Conservation (phyloP, 2,329 filamentous ascomycete species). For the Ophiostoma populinum region DNA sequence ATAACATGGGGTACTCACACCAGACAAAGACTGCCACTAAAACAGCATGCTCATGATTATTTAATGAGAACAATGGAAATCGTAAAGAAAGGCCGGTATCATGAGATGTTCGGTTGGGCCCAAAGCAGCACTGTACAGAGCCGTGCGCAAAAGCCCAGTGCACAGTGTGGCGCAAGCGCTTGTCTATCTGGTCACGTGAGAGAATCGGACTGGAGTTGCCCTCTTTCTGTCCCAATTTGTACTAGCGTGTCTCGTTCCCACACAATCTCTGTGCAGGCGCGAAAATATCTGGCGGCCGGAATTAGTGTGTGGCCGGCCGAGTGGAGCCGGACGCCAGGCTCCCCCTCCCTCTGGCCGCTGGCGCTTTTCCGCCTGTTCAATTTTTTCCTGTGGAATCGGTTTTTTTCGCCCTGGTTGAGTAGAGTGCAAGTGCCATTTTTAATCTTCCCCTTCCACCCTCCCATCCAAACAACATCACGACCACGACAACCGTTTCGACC, state of each 20-base stretch:
- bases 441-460: constrained; percentile 1
- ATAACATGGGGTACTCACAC: too few species aligned
- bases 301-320: constrained; percentile 6
- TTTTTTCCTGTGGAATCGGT: constrained; percentile 5
- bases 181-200: constrained; percentile 5
- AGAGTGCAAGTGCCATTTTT: constrained; percentile 5
- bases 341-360: constrained; percentile 3
- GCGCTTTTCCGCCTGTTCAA: constrained; percentile 2
- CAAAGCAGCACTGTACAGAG: constrained; percentile 1
- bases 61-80: too few species aligned
- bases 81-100: too few species aligned
- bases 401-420: constrained; percentile 5
- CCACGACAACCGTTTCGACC: constrained; percentile 8
- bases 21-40: too few species aligned
- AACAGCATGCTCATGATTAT: not conserved
- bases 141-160: not conserved
- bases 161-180: not conserved
- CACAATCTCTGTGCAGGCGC: constrained; percentile 9
- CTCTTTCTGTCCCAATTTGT: constrained; percentile 8
- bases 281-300: constrained; percentile 6
- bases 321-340: constrained; percentile 1
- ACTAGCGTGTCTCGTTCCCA: constrained; percentile 7
- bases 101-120: too few species aligned
- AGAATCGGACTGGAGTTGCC: constrained; percentile 10
- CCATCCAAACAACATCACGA: constrained; percentile 3